Evolutionary conservation across 2,329 filamentous ascomycete species (phyloP).

Genomic region (Macrophomina pseudophaseolina): DNA sequence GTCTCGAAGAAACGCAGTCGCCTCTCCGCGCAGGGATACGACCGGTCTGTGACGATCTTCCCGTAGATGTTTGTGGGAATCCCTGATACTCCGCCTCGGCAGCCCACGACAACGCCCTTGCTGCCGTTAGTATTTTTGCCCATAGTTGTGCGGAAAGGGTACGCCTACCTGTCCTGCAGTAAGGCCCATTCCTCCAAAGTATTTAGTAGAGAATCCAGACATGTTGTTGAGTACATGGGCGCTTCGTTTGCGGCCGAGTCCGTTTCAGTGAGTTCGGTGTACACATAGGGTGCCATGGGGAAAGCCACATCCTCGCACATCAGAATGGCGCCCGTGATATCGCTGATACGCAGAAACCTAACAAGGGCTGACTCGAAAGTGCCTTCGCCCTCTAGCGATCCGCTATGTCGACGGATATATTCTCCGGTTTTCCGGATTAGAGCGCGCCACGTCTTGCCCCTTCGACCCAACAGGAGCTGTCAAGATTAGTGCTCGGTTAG

Average conservation of each 20-base stretch:
- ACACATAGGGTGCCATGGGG: neutral
- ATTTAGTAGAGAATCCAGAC: constrained; percentile 10
- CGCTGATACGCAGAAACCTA: constrained; percentile 20
- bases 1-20: neutral
- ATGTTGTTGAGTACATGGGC: neutral
- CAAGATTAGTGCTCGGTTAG: neutral
- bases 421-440: constrained; percentile 2
- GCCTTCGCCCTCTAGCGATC: neutral
- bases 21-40: neutral
- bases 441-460: constrained; percentile 15
- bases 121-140: neutral
- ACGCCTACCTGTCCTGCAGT: constrained; percentile 5
- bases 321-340: constrained; percentile 16
- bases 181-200: constrained; percentile 23
- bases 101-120: constrained; percentile 6
- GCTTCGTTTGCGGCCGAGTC: neutral
- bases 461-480: constrained; percentile 13
- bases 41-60: neutral
- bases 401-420: constrained; percentile 11
- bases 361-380: constrained; percentile 15
- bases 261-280: neutral
- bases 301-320: constrained; percentile 14
- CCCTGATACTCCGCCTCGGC: constrained; percentile 6
- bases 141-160: neutral
- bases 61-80: neutral